Base-by-base conservation (phyloP, 2,329 filamentous ascomycete species). In the Trichoderma koningiopsis region DNA sequence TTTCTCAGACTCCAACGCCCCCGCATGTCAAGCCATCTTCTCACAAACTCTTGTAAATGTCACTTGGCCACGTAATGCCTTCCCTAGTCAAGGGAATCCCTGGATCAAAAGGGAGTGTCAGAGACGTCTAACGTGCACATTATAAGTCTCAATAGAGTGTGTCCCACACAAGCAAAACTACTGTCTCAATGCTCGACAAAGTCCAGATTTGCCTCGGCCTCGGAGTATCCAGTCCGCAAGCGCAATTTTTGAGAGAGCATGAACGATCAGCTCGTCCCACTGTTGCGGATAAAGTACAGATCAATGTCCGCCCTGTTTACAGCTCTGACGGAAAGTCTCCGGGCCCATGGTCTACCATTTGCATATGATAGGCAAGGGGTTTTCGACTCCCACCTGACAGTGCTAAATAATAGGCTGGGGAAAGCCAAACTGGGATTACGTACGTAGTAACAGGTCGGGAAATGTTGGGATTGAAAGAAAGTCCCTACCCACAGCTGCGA, bases 251-350 rank as follows among this genome's bases (percentile, higher is more conserved):
- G 49, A 35, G n/a, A 53, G 43, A 10, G 60, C 14, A 14, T 16
- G 27, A 40, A 37, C 35, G 4, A 27, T 47, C 24, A 63, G 1
- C 24, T n/a, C 24, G 16, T 60, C 10, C 58, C 37, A 60, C 19
- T 29, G 37, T 31, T 47, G 19, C 40, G 29, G 2, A 52, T 35
- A 56, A 10, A 29, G 62, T 43, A 56, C 19, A 35, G 52, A 19
- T 37, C 35, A 65, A 22, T 55, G 47, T 27, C 61, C 27, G 13
- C n/a, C 47, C 10, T n/a, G 11, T 43, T 5, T 14, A 31, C 35
- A 49, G n/a, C 55, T 29, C 16, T 35, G 58, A n/a, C 40, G 40
- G 40, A 57, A 66, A 66, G 63, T 66, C 53, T 58, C 63, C 63
- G 63, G 29, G 14, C 1, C 27, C 37, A 49, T 66, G 19, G 29